Percentiles rank a stretch among this genome's conserved stretches.
Evolutionary conservation across 2,329 filamentous ascomycete species (phyloP).

Genomic region (Venturia nashicola): DNA sequence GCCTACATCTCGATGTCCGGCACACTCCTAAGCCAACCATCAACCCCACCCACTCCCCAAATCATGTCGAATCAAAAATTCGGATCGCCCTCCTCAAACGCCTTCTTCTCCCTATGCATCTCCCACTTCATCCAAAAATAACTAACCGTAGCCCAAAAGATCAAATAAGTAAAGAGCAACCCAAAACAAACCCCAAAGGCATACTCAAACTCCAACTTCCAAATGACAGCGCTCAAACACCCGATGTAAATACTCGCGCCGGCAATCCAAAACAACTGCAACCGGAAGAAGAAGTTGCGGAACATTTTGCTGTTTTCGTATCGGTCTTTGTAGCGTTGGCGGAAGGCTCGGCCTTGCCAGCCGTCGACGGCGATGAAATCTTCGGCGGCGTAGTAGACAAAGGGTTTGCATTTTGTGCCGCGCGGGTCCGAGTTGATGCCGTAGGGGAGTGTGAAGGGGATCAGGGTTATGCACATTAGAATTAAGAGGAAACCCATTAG

Average conservation of each 20-base stretch:
- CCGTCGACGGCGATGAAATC: slow-evolving; percentile 22
- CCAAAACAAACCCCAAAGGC: slow-evolving; percentile 19
- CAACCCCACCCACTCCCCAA: not conserved
- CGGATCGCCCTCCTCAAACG: slow-evolving; percentile 16
- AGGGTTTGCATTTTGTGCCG: slow-evolving; percentile 17
- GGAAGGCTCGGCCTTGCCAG: slow-evolving; percentile 20
- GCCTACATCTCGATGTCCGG: not conserved
- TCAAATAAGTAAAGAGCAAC: slow-evolving; percentile 18
- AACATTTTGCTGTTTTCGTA: slow-evolving; percentile 19
- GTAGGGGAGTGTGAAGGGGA: slow-evolving; percentile 20
- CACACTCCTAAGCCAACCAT: not conserved
- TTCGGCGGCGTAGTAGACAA: slow-evolving; percentile 22
- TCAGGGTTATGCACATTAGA: slow-evolving; percentile 18
- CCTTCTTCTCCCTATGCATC: slow-evolving; percentile 18
- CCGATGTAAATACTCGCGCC: slow-evolving; percentile 19
- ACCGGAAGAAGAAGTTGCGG: slow-evolving; percentile 17
- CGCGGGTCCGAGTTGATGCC: slow-evolving; percentile 20
- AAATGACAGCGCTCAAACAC: slow-evolving; percentile 19
- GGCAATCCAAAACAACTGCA: slow-evolving; percentile 19
- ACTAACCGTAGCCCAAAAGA: slow-evolving; percentile 15
- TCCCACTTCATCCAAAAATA: slow-evolving; percentile 16
- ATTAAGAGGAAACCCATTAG: slow-evolving; percentile 19
- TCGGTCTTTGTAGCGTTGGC: slow-evolving; percentile 19
- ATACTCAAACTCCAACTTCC: slow-evolving; percentile 18
- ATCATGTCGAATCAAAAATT: not conserved